Evolutionary conservation across 2,329 filamentous ascomycete species (phyloP), one percentile per base, ranked within the genome.

Genomic region (Epichloe sibirici): DNA sequence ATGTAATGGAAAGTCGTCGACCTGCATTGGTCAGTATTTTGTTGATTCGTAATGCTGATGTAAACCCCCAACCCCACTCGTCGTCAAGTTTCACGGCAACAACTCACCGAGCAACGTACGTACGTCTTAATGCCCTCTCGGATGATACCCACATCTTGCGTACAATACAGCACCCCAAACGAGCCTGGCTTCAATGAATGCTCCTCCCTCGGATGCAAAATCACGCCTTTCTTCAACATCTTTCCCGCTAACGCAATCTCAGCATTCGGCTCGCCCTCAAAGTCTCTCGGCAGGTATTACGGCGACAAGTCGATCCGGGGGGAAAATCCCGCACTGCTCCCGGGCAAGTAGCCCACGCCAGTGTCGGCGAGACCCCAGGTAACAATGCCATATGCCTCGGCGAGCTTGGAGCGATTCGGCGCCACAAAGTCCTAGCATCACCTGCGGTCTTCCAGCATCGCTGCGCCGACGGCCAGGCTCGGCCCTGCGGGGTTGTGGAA

Each of bases 281-380:
- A 52, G 2, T 65, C 55, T 2, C 52, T 56, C 1, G 67, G 62
- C 38, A 78, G 59, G 53, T 68, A 21, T 21, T 21, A 74, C 0
- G 68, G 67, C 0, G 70, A 71, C 15, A 82, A 58, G 58, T 81
- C 70, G 2, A 78, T 61, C 69, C 73, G 81, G 2, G 82, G 56
- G 58, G 82, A 82, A 58, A 81, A 79, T 0, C 75, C 78, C 0
- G 78, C 78, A 55, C 80, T 81, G n/a, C 68, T 69, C 65, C 64
- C 63, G 1, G 54, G 49, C n/a, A 70, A 48, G 54, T 75, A 78
- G 4, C 64, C 57, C 3, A 81, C 70, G 2, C 69, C 68, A 7
- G 73, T 63, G 2, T 65, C 61, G 8, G 62, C 57, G 15, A 80
- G 63, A 4, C 62, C 65, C 0, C 56, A 45, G 0, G 67, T 71